These are phyloP conservation scores for Linnemannia zychae DNA, from an alignment of 192 early-diverging fungal genomes.

Conservation along the genomic window DNA sequence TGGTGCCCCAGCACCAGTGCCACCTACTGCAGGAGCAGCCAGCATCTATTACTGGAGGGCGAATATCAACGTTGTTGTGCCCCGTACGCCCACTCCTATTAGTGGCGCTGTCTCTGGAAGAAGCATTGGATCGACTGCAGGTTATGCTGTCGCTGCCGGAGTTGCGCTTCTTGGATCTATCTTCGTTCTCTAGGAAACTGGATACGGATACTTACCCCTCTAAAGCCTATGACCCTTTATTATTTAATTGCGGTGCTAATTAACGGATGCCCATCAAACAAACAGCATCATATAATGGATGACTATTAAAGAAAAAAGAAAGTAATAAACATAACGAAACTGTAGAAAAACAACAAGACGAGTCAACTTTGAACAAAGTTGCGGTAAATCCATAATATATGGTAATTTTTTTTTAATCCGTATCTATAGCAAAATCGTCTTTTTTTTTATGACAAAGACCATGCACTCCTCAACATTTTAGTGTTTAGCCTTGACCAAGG, in stretches of 20 bases:
- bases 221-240: too few relatives aligned
- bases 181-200: not conserved
- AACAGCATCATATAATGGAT: slow-evolving; percentile 2
- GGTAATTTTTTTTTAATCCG: too few relatives aligned
- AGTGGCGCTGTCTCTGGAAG: not conserved
- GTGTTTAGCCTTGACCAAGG: slow-evolving; percentile 57
- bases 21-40: not conserved
- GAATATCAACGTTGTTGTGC: not conserved
- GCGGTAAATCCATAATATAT: too few relatives aligned
- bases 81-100: not conserved
- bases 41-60: slow-evolving; percentile 28
- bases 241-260: slow-evolving; percentile 5
- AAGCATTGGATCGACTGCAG: not conserved
- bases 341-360: too few relatives aligned
- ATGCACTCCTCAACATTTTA: too few relatives aligned
- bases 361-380: too few relatives aligned
- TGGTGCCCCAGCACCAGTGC: not conserved
- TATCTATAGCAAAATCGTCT: too few relatives aligned
- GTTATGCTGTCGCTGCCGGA: not conserved
- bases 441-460: too few relatives aligned
- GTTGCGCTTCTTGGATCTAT: slow-evolving; percentile 4
- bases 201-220: not conserved
- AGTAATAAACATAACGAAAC: too few relatives aligned
- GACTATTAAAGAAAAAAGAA: too few relatives aligned
- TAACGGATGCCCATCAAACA: not conserved